Base-by-base conservation (phyloP, 441 rosid species). In the Theobroma grandiflorum region DNA sequence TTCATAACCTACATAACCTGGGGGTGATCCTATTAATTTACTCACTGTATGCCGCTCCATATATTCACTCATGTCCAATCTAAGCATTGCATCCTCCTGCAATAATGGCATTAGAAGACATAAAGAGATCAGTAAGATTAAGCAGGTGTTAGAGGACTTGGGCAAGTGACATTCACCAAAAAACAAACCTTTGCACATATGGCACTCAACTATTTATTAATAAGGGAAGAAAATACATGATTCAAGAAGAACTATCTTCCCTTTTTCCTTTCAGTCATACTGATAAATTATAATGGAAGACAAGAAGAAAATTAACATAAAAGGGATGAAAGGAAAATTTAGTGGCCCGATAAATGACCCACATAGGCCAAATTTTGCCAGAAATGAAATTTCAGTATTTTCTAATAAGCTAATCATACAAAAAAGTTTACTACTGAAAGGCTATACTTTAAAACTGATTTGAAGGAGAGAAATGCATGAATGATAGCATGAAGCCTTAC, bases 31-130 rank as follows among this genome's bases (percentile, higher is more conserved):
- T 65, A 92, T 89, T 82, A 92, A 80, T 83, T 92, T 92, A 85
- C 97, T 92, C 71, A 92, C 93, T 14, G 95, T 87, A 79, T 92
- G 95, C 62, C 95, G 90, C 89, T 92, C 97, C 97, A 92, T 92
- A 79, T 89, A 92, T 83, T 92, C 97, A 69, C 97, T 92, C 97
- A 92, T 92, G 88, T 92, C 97, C 85, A 92, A 76, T 84, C 97
- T 88, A 80, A 92, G 84, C 93, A 91, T 89, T 40, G 95, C 89
- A 65, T 86, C 88, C 84, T 97, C 99, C 99, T 97, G 88, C 67
- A 82, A 64, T 62, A 74, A 76, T 43, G 72, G 81, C 5, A 22
- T 79, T 74, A 82, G 49, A 66, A 18, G 40, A 70, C 22, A 80
- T 22, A 26, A 37, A 33, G 57, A 53, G 16, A 61, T 47, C 71